Base-by-base conservation (phyloP, 2,329 filamentous ascomycete genomes). In the Leptographium flavum region DNA sequence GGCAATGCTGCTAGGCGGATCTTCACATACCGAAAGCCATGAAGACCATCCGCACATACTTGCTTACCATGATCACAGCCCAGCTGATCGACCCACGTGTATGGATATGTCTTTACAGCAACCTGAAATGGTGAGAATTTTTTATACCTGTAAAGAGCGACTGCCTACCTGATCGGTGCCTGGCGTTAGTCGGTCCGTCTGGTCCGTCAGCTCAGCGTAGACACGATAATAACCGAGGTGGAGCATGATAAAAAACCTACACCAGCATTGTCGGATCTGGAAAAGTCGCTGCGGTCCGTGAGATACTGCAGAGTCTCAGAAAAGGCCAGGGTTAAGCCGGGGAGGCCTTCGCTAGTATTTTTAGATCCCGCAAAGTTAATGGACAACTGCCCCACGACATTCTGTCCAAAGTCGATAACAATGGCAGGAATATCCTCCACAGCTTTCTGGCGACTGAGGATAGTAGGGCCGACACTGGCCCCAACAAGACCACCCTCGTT, bases 11-110 rank as follows among this genome's bases (percentile, higher is more conserved):
- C 65, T 4, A 74, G 57, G 38, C 62, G 63, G 25, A 73, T 65
- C 43, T 63, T 69, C 33, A 74, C 51, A 47, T 73, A 74, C 32
- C 70, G 64, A 51, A 73, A 74, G 5, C 69, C 70, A 44, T 74
- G 71, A 5, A 74, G 56, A 3, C 70, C 71, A 46, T 74, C 70
- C 0, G 66, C 58, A 51, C 70, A 73, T 13, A 74, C 68, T 46
- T 69, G 55, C 6, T 47, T 57, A 17, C 55, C 60, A 38, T 63
- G 55, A 35, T 65, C 55, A 47, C 70, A 73, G 11, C 68, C 68
- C 43, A 64, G 59, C 31, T 58, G 55, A 45, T 69, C 57, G 10
- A 57, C 61, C 70, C 69, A 74, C 2, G 60, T 65, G 45, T 67
- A 71, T 4, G 60, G 53, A 4, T 59, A 45, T 3, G 58, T 54